phyloP scores from a whole-genome alignment of 1,284 basidiomycete species.

The Marasmius sp. region DNA sequence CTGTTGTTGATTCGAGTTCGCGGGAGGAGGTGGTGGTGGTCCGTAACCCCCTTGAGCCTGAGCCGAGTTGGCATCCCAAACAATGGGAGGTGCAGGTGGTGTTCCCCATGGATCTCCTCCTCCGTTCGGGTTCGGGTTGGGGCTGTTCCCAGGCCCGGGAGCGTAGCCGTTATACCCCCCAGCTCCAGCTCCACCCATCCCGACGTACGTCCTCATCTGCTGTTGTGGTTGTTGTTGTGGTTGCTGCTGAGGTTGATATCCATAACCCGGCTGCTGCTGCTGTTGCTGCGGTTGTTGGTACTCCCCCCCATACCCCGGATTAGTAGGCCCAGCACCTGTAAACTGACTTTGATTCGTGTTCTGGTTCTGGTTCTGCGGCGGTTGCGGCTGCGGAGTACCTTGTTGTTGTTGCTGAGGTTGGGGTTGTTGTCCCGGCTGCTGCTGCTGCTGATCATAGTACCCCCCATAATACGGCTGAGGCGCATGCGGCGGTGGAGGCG shows the following conservation, averaged over 20 bases:
- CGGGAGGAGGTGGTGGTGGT: no score
- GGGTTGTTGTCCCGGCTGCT: constrained; percentile 13
- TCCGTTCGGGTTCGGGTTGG: no score
- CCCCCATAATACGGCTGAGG: constrained; percentile 7
- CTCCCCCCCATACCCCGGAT: constrained; percentile 15
- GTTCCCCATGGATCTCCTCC: no score
- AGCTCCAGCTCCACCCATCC: background rate
- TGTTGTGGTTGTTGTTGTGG: no score
- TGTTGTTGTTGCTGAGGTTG: constrained; percentile 24
- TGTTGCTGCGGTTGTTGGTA: constrained; percentile 26
- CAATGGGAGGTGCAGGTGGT: no score
- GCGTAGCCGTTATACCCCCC: no score
- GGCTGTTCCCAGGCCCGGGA: no score
- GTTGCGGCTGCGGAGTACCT: constrained; percentile 7
- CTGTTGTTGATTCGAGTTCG: no score
- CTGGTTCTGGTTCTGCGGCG: background rate
- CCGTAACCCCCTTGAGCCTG: no score
- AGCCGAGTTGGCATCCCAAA: no score
- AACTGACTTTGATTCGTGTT: background rate
- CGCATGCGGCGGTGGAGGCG: constrained; percentile 16
- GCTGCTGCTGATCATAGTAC: constrained; percentile 12
- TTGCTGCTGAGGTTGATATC: constrained; percentile 12
- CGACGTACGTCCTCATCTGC: constrained; percentile 4
- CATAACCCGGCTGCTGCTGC: constrained; percentile 22
- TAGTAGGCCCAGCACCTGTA: no score